Base-by-base conservation (phyloP, 2,329 filamentous ascomycete genomes). In the Claviceps monticola region DNA sequence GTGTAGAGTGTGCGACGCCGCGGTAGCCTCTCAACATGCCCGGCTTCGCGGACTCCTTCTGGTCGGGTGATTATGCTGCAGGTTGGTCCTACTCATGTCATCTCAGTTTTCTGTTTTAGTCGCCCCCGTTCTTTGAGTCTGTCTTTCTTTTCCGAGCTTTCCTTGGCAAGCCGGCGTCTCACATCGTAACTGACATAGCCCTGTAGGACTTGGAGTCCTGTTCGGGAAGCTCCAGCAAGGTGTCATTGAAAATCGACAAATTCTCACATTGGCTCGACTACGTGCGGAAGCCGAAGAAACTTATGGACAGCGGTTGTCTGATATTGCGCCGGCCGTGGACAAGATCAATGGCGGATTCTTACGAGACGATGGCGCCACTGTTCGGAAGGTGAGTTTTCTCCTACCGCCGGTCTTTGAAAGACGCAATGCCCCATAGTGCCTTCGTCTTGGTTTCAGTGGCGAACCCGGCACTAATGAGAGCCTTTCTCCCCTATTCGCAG, bases 161-260 rank as follows among this genome's bases (percentile, higher is more conserved):
- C 7, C 21, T 43, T 42, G 8, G 21, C 46, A 38, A 26, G 19
- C 34, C 42, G 11, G 8, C 23, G 16, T 29, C n/a, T 39, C 14
- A 21, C 47, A 55, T 14, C n/a, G 19, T 14, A 29, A 47, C 50
- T 60, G 42, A 60, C 52, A 44, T 19, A 41, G 37, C 54, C 51
- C 56, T 54, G 38, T 51, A 84, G 82, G 93, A 56, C 80, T 98
- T 58, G 90, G 91, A 51, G 89, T 97, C 57, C 79, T 98, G 58
- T 98, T 97, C 64, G 83, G 83, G 67, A 98, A 98, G 75, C 83
- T 98, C 52, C 90, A 97, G 69, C 93, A 98, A 69, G 93, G 93
- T 55, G 86, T 94, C 54, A 79, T 90, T 60, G 93, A 98, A 70
- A 95, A 98, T 68, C 86, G 91, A 62, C 93, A 98, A 71, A 77